Base-by-base conservation (phyloP, 345 rosid genomes). In the Pistacia atlantica region DNA sequence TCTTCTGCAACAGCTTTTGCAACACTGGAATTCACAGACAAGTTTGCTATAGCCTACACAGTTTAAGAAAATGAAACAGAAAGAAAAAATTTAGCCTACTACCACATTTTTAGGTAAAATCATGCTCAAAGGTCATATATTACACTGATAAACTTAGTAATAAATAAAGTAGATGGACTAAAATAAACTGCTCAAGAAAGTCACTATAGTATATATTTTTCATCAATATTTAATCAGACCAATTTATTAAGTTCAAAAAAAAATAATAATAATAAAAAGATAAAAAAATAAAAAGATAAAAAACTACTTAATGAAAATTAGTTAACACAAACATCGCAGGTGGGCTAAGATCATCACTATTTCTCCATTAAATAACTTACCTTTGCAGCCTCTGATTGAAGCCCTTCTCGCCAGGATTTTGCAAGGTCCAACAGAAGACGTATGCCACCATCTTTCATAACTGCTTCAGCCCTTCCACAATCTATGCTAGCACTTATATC, bases 321-420 rank as follows among this genome's bases (percentile, higher is more conserved):
- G 48, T 80, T 38, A 14, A 48, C 62, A 49, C n/a, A 71, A 59
- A n/a, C 61, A 31, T 7, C 8, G 33, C 63, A n/a, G 8, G 22
- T 77, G 63, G 57, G 59, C 28, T 48, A 35, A 17, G 52, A 28
- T 46, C n/a, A 61, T 61, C 12, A 56, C 31, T 52, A 45, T 54
- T 59, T 33, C 45, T 71, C 62, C 62, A 60, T 20, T 13, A 65
- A 31, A 69, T 61, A 51, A 71, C 17, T 66, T 66, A 88, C 97
- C 93, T 93, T 93, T 75, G 97, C 94, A 75, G 96, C 97, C 84
- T 91, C 97, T 48, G 96, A 86, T 67, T 93, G 96, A 77, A 93
- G 85, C 62, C 94, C 96, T 88, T 93, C 97, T 49, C 90, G 84
- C 94, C 97, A 93, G 22, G 97, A 93, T 77, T 78, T 91, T 12